These are phyloP conservation scores for Hydnum rufescens DNA, from an alignment of 768 basidiomycete species.

Conservation along the genomic window DNA sequence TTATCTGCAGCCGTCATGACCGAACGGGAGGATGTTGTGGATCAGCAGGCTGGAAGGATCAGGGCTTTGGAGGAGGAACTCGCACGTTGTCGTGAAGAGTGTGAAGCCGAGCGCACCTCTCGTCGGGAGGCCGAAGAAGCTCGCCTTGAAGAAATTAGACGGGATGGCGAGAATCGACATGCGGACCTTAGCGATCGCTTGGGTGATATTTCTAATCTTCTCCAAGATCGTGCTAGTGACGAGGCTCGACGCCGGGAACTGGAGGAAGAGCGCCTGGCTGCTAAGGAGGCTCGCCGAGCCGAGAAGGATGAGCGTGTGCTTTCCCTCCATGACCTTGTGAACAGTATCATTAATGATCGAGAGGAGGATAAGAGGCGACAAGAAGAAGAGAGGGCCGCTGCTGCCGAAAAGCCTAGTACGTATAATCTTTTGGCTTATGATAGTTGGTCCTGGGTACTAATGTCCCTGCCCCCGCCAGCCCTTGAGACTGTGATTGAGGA, in stretches of 20 bases:
- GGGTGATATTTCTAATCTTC: slow-evolving; percentile 47
- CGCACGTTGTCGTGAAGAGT: slow-evolving; percentile 30
- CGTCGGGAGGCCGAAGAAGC: slow-evolving; percentile 41
- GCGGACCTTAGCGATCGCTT: slow-evolving; percentile 41
- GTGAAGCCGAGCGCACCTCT: slow-evolving; percentile 31
- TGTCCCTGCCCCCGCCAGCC: slow-evolving; percentile 19
- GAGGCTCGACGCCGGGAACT: slow-evolving; percentile 38
- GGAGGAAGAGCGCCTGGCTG: slow-evolving; percentile 41
- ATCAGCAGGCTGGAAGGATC: slow-evolving; percentile 28
- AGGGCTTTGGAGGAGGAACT: slow-evolving; percentile 44
- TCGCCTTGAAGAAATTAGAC: slow-evolving; percentile 36
- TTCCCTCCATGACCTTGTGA: slow-evolving; percentile 35
- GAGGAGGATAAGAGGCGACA: slow-evolving; percentile 29
- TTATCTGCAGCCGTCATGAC: background rate
- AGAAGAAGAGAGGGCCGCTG: slow-evolving; percentile 33
- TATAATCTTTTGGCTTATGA: slow-evolving; percentile 9
- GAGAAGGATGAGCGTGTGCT: slow-evolving; percentile 38
- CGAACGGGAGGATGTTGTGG: slow-evolving; percentile 14
- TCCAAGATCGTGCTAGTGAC: slow-evolving; percentile 45
- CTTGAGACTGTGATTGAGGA: slow-evolving; percentile 41
- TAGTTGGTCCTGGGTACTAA: background rate
- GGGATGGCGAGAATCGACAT: slow-evolving; percentile 38
- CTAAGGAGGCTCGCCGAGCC: slow-evolving; percentile 36
- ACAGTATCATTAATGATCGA: slow-evolving; percentile 34
- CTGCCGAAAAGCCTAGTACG: slow-evolving; percentile 38